phyloP scores from a whole-genome alignment of 331 rosid genomes.

The Saraca asoca region DNA sequence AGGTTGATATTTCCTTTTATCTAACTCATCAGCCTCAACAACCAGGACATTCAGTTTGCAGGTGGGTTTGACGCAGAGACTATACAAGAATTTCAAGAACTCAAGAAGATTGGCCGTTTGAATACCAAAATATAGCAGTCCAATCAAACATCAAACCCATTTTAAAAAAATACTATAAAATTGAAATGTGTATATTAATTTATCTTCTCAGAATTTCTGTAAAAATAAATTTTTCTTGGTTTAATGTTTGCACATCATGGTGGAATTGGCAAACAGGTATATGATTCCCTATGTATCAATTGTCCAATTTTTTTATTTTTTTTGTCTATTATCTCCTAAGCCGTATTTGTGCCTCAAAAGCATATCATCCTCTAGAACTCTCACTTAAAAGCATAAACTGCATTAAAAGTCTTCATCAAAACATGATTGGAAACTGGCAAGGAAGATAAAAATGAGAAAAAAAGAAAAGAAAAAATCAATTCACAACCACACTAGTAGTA shows the following conservation, averaged over 20 bases:
- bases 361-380: not conserved
- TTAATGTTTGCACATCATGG: constrained; percentile 26
- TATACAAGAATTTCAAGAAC: constrained; percentile 55
- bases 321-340: constrained; percentile 3
- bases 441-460: not conserved
- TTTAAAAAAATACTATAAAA: constrained; percentile 13
- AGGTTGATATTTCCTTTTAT: constrained; percentile 3
- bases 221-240: constrained; percentile 5
- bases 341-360: constrained; percentile 13
- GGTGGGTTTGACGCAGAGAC: constrained; percentile 83
- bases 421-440: not conserved
- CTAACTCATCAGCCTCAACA: constrained; percentile 30
- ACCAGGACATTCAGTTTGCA: constrained; percentile 67
- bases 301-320: constrained; percentile 22
- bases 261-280: constrained; percentile 27
- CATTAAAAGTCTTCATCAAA: not conserved
- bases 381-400: not conserved
- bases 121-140: constrained; percentile 35
- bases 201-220: constrained; percentile 14
- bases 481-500: not conserved
- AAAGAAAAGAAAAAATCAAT: not conserved
- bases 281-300: constrained; percentile 30
- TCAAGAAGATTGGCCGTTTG: constrained; percentile 55
- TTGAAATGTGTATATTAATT: constrained; percentile 21
- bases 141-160: constrained; percentile 21